phyloP scores from a whole-genome alignment of 352 stramenopile genomes.

The Pythium utonaiense region DNA sequence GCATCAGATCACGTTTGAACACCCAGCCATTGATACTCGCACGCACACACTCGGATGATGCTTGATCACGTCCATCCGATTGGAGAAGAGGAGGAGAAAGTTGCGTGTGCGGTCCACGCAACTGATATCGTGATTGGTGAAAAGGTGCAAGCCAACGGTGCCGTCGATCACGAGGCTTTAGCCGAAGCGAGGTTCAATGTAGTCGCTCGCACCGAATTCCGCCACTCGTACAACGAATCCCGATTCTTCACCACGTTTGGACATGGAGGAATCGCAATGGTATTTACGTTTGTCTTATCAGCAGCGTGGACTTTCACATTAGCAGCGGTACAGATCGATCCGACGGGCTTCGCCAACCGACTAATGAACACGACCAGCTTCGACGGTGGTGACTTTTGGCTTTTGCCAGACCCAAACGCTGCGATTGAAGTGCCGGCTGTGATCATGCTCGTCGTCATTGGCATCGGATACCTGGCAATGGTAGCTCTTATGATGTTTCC shows the following conservation, averaged over 20 bases:
- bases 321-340: conserved; percentile 35
- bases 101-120: background rate
- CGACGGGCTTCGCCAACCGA: conserved; percentile 29
- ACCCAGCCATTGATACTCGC: too few species aligned
- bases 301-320: conserved; percentile 30
- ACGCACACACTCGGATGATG: too few species aligned
- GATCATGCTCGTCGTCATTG: conserved; percentile 30
- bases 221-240: conserved; percentile 12
- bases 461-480: conserved; percentile 30
- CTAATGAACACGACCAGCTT: conserved; percentile 39
- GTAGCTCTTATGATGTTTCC: conserved; percentile 32
- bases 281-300: conserved; percentile 34
- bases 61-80: too few species aligned
- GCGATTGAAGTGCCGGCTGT: conserved; percentile 21
- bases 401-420: conserved; percentile 26
- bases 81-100: background rate
- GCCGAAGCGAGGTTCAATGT: background rate
- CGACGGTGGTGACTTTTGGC: conserved; percentile 49
- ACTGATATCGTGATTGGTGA: background rate
- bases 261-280: conserved; percentile 31
- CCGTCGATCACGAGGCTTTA: too few species aligned
- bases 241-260: conserved; percentile 24
- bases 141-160: background rate
- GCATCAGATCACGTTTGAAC: too few species aligned
- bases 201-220: background rate